A percentile compares a stretch with the other conserved stretches of the same genome.
Conservation (phyloP, 2,329 filamentous ascomycete genomes). For the Colletotrichum kahawae region DNA sequence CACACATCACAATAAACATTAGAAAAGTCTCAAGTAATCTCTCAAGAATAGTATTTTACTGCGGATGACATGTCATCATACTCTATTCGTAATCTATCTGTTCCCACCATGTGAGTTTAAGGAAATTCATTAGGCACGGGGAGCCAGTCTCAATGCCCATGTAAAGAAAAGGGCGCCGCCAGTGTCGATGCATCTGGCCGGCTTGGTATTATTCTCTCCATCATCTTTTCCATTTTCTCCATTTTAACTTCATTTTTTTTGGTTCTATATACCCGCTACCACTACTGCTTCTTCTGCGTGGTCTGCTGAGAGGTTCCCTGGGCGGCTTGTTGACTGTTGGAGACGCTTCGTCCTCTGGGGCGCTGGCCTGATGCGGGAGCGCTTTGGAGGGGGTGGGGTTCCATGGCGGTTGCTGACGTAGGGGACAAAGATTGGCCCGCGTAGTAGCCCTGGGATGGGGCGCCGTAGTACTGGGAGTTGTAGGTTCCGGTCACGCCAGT, state of each 20-base stretch:
- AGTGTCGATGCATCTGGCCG: not conserved
- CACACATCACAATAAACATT: rapidly evolving
- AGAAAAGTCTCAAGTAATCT: not conserved
- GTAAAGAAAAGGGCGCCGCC: not conserved
- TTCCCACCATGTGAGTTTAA: not conserved
- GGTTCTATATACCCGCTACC: not conserved
- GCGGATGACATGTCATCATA: conserved; percentile 19
- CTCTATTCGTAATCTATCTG: conserved; percentile 22
- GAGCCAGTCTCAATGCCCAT: conserved; percentile 21
- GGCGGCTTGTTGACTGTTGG: conserved; percentile 4
- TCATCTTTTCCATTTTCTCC: not conserved
- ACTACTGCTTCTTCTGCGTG: conserved; percentile 2
- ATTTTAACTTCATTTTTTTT: not conserved
- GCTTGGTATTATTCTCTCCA: conserved; percentile 8
- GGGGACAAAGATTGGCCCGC: conserved; percentile 8
- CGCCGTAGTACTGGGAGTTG: conserved; percentile 30
- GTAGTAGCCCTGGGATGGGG: conserved; percentile 23
- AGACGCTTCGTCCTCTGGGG: conserved; percentile 15
- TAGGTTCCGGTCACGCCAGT: conserved; percentile 33
- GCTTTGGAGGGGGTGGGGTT: conserved; percentile 17
- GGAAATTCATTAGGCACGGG: conserved; percentile 16
- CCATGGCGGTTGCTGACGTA: not conserved
- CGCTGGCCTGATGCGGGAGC: conserved; percentile 8
- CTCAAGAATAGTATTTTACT: conserved; percentile 26
- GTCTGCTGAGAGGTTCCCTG: not conserved